phyloP scores from a whole-genome alignment of 208 protist genomes.

The Acanthamoeba triangularis region DNA sequence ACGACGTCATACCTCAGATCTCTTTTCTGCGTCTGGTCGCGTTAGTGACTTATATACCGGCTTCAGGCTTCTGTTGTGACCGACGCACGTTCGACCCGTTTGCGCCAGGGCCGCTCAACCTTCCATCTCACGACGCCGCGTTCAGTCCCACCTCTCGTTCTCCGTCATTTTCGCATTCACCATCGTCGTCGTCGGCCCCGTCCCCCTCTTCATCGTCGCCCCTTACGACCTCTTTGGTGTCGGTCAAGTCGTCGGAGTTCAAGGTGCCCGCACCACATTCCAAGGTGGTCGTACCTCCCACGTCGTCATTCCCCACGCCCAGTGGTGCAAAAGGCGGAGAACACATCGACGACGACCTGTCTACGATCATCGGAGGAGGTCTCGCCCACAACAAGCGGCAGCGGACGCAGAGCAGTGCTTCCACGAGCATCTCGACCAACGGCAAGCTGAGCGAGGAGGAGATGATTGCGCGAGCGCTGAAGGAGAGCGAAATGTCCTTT shows the following conservation, averaged over 20 bases:
- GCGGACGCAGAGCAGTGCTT: not conserved
- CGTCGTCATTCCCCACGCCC: not conserved
- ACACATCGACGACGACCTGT: not conserved
- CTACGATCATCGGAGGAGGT: not conserved
- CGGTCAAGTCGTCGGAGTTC: not conserved
- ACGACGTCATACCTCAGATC: not conserved
- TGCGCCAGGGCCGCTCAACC: not conserved
- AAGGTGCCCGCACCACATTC: not conserved
- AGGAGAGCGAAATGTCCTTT: too few relatives aligned
- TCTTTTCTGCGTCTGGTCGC: not conserved
- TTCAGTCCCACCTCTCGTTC: not conserved
- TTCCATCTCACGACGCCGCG: not conserved
- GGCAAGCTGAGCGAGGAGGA: not conserved
- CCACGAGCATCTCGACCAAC: not conserved
- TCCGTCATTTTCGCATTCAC: not conserved
- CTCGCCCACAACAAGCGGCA: not conserved
- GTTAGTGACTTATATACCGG: not conserved
- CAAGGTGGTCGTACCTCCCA: not conserved
- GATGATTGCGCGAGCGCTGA: too few relatives aligned
- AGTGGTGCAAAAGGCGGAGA: not conserved
- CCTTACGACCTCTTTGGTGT: not conserved
- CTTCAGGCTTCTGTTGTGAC: conserved; percentile 24
- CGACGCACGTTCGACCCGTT: not conserved
- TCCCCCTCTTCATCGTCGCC: not conserved
- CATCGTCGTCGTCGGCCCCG: not conserved